Evolutionary conservation across 2,329 filamentous ascomycete species (phyloP).

Genomic region (Apiospora kogelbergensis): DNA sequence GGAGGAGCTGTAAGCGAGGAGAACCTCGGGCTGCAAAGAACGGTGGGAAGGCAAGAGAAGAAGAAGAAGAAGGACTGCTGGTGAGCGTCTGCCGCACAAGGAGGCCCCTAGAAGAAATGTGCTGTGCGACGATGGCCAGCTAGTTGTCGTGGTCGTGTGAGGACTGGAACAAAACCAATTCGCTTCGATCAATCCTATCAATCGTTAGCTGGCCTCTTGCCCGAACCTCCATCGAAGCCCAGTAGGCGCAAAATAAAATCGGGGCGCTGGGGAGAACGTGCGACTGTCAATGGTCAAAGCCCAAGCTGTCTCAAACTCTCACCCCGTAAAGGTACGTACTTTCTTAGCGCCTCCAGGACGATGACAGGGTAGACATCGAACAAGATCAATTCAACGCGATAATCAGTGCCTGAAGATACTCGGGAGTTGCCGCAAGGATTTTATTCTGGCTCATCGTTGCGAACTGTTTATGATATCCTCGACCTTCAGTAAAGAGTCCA

Average conservation of each 20-base stretch:
- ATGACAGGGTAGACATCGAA: too few relatives aligned
- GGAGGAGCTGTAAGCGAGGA: background rate
- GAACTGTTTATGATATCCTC: background rate
- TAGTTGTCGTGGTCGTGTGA: conserved; percentile 3
- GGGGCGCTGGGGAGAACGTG: background rate
- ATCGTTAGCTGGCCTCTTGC: conserved; percentile 12
- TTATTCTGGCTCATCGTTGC: background rate
- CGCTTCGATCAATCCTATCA: background rate
- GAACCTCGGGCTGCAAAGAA: background rate
- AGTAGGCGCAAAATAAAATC: conserved; percentile 6
- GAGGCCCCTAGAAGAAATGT: background rate
- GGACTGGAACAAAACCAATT: background rate
- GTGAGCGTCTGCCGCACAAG: conserved; percentile 2
- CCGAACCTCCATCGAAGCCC: background rate
- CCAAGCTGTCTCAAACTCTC: background rate
- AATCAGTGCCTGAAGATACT: too few relatives aligned
- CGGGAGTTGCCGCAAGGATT: too few relatives aligned
- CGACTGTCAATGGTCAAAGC: background rate
- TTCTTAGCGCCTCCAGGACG: too few relatives aligned
- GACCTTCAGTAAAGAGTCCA: background rate
- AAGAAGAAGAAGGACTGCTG: conserved; percentile 1
- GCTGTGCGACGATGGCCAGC: conserved; percentile 8
- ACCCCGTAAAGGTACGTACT: background rate
- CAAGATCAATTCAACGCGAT: too few relatives aligned
- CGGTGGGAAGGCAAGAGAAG: background rate